Evolutionary conservation across 208 protist species (phyloP).

Genomic region (Leishmania amazonensis): DNA sequence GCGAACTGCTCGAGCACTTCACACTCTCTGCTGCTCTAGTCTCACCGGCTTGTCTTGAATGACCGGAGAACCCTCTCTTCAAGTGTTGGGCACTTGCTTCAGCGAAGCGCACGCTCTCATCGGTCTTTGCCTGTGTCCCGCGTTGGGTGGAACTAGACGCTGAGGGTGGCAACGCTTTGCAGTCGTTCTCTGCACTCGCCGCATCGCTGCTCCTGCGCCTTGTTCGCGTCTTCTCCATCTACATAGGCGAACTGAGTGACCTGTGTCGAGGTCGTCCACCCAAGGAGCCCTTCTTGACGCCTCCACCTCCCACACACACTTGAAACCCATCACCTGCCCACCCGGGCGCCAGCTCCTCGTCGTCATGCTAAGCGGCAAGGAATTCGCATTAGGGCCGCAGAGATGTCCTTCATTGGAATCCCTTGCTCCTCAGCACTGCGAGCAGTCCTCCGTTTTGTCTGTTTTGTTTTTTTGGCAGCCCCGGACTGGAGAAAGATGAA

Average conservation of each 20-base stretch:
- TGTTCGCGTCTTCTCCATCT: background rate
- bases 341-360: background rate
- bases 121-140: background rate
- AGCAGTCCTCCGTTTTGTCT: background rate
- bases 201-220: background rate
- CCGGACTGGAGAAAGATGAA: background rate
- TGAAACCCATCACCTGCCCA: background rate
- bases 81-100: background rate
- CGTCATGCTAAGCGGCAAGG: background rate
- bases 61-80: background rate
- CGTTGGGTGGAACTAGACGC: background rate
- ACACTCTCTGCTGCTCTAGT: background rate
- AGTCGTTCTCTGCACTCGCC: background rate
- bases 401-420: background rate
- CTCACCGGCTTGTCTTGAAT: background rate
- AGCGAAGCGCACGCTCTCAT: background rate
- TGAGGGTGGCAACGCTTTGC: background rate
- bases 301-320: conserved; percentile 1
- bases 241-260: background rate
- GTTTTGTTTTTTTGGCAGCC: background rate
- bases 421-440: conserved; percentile 3
- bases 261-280: background rate
- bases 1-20: background rate
- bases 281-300: background rate
- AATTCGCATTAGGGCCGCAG: background rate